Conservation (phyloP, 352 stramenopile genomes). For the Phytopythium sindhum region DNA sequence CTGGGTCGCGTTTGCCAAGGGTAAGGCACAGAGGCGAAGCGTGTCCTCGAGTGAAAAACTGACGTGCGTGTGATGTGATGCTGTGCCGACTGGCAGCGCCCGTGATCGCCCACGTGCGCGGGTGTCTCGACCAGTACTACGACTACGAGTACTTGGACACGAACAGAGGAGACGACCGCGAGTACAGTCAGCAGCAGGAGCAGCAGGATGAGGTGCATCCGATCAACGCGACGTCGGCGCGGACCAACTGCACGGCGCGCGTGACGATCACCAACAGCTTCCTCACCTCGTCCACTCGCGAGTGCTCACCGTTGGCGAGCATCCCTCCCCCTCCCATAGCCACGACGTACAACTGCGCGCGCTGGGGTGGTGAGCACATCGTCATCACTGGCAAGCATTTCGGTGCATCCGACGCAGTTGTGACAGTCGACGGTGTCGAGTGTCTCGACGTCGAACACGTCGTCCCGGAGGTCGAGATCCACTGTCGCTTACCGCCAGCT, state of each 20-base stretch:
- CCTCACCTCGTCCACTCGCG: constrained; percentile 32
- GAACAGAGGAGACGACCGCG: constrained; percentile 4
- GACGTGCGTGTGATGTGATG: neutral
- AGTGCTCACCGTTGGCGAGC: constrained; percentile 34
- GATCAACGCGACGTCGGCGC: neutral
- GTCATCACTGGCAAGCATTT: constrained; percentile 74
- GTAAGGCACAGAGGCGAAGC: constrained; percentile 5
- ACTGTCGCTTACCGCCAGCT: constrained; percentile 71
- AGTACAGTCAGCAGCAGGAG: constrained; percentile 1
- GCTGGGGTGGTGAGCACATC: constrained; percentile 50
- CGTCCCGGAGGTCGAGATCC: constrained; percentile 54
- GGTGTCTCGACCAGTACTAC: constrained; percentile 78
- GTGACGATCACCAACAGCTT: constrained; percentile 42
- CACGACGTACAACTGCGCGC: constrained; percentile 74
- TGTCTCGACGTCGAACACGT: constrained; percentile 65
- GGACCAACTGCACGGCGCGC: constrained; percentile 48
- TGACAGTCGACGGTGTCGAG: constrained; percentile 65
- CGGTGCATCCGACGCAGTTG: constrained; percentile 52
- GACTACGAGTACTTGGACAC: constrained; percentile 14
- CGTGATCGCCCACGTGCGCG: constrained; percentile 68
- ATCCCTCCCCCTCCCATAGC: constrained; percentile 31
- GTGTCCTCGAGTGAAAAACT: neutral
- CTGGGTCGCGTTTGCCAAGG: constrained; percentile 69
- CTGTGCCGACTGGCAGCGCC: constrained; percentile 26
- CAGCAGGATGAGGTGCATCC: constrained; percentile 5